phyloP scores from a whole-genome alignment of 129 eudicot genomes.

The Flaveria ramosissima region DNA sequence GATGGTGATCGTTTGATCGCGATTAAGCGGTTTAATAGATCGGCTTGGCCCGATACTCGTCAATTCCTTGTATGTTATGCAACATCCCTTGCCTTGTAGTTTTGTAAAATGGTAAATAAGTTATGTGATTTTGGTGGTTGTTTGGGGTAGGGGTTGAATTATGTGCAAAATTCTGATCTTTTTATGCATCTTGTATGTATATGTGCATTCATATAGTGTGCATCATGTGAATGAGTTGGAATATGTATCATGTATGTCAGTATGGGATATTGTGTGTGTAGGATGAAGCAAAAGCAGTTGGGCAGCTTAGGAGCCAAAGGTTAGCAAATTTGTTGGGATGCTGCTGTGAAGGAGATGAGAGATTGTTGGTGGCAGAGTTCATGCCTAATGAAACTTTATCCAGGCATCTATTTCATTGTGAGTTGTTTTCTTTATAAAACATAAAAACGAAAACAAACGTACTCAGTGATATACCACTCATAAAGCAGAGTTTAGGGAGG shows the following conservation, averaged over 20 bases:
- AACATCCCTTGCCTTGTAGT: not conserved
- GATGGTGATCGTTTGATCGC: constrained; percentile 69
- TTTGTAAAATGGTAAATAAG: not conserved
- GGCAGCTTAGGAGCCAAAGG: constrained; percentile 70
- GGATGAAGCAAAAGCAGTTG: constrained; percentile 89
- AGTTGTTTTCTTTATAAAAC: constrained; percentile 17
- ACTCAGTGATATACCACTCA: no score
- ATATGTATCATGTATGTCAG: not conserved
- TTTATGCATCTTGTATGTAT: not conserved
- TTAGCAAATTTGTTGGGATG: constrained; percentile 82
- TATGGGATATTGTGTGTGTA: constrained; percentile 32
- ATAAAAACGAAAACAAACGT: not conserved
- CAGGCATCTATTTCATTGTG: constrained; percentile 79
- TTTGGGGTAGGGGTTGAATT: not conserved
- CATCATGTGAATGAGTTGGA: not conserved
- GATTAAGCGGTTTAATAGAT: constrained; percentile 73
- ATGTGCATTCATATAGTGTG: not conserved
- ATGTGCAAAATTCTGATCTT: constrained; percentile 1
- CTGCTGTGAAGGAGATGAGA: constrained; percentile 84
- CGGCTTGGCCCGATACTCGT: constrained; percentile 94
- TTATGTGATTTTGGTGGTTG: not conserved
- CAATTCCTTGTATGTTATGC: constrained; percentile 64
- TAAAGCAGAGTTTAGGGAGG: no score
- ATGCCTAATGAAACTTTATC: constrained; percentile 87
- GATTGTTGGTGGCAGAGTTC: constrained; percentile 86